These are phyloP conservation scores for Epichloe typhina DNA, from an alignment of 2,329 filamentous ascomycete species.

Conservation along the genomic window DNA sequence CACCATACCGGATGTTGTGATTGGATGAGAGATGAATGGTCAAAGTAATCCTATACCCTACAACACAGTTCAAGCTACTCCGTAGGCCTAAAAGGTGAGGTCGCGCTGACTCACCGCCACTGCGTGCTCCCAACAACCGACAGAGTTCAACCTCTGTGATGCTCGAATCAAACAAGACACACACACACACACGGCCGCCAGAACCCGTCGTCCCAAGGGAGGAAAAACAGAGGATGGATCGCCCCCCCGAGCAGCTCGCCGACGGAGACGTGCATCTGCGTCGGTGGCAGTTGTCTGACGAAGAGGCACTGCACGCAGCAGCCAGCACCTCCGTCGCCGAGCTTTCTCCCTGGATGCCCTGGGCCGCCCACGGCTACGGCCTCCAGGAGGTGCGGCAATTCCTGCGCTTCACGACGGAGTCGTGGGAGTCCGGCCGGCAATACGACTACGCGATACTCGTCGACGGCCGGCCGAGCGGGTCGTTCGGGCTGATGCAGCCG, in stretches of 20 bases:
- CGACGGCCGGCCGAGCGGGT: conserved; percentile 5
- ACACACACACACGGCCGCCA: no score
- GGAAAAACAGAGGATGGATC: no score
- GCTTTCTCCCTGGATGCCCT: conserved; percentile 10
- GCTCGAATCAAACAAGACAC: no score
- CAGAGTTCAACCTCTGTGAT: no score
- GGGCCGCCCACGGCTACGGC: conserved; percentile 8
- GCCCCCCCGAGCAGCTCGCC: conserved; percentile 6
- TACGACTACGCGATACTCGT: conserved; percentile 9
- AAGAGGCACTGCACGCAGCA: conserved; percentile 2
- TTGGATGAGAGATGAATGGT: fast-evolving
- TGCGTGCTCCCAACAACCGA: neutral
- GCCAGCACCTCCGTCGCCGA: conserved; percentile 7
- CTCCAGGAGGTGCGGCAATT: conserved; percentile 4
- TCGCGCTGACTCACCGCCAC: no score
- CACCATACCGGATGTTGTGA: conserved; percentile 18
- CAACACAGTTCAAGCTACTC: fast-evolving
- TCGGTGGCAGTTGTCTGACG: conserved; percentile 8
- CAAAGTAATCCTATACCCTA: no score
- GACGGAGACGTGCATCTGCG: conserved; percentile 7
- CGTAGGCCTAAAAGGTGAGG: no score
- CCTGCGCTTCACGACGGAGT: neutral
- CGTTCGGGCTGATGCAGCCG: conserved; percentile 7
- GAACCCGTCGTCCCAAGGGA: no score
- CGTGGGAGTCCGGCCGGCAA: conserved; percentile 5